Evolutionary conservation across 768 basidiomycete species (phyloP), one percentile per base, ranked within the genome.

Genomic region (Daedalea quercina): DNA sequence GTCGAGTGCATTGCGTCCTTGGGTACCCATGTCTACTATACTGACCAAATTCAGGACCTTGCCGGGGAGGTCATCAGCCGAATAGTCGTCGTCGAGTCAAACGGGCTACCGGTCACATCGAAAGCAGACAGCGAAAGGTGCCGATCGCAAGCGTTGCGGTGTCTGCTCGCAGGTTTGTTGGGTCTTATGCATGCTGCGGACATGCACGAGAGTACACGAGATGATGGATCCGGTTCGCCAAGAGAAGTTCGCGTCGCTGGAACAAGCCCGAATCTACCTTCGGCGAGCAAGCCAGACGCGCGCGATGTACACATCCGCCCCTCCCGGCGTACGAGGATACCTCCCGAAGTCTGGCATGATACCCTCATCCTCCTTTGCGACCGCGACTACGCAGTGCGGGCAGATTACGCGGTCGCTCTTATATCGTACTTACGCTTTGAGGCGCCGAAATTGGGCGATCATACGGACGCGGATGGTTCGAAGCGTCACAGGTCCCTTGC

Each of bases 1-100:
- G 85, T 94, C 8, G 76, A 82, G 51, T 87, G 87, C 62, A 85
- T 94, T 41, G 75, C 87, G 2, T 89, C 93, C 0, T 74, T 97
- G 11, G 92, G 92, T 33, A 83, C 87, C 11, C 93, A 95, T 63
- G 84, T 95, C 50, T 94, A 96, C 72, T 97, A 97, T 64, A 87
- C 91, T 35, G 94, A 96, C 67, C 94, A 97, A 69, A 91, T 94
- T 47, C 90, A 92, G 63, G 94, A 96, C 63, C 81, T 96, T 42
- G 82, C 90, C 1, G 85, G 82, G 51, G 94, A 94, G 66, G 70
- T 94, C 43, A 80, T 92, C 40, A 79, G 78, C 55, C 82, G 91
- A 17, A 76, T 96, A 15, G 74, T 84, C 3, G 71, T 80, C 2
- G 69, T 94, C 23, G 87, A 94, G 60, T 71, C 79, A 2, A 84